Evolutionary conservation across 1,284 basidiomycete species (phyloP), one percentile per base, ranked within the genome.

Genomic region (Erythrobasidium hasegawianum): DNA sequence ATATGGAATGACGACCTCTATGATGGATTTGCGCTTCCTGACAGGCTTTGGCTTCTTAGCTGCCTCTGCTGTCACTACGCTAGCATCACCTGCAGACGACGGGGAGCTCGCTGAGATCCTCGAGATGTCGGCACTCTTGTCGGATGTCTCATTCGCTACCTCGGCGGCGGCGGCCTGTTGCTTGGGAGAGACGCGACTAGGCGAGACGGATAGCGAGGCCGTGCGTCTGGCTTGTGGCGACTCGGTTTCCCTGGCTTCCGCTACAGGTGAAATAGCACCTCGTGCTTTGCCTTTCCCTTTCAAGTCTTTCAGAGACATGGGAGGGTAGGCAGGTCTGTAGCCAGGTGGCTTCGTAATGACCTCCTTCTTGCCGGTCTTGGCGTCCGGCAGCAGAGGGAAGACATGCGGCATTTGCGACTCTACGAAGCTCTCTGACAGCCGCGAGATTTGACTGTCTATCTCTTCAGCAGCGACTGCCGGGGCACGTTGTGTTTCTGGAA

Each of bases 1-100:
- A 47, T 64, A 64, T 10, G 61, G 61, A 26, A 64, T 64, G 54
- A 64, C 54, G 33, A 64, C 61, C 29, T 64, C 61, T 8, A 64
- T 43, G 26, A 64, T 57, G 11, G 33, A 33, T 11, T 33, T 33
- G 33, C 33, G 33, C 33, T 33, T 33, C 33, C 11, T 33, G 5
- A 33, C 5, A 33, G 33, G 33, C 33, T 33, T 33, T 4, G 33
- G 4, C 33, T 33, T 11, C 33, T 5, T 5, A 4, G 33, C 33
- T 5, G 33, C 33, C 33, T 33, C 11, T 4, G 33, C 33, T 5
- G 33, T 5, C 4, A 33, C 33, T 33, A 33, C 33, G 33, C 33
- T 33, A 33, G 33, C 33, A 33, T 33, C 33, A 11, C 33, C 33
- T 33, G 33, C 33, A 5, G 33, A 33, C 5, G 33, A 33, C 11